Evolutionary conservation across 768 basidiomycete species (phyloP).

Genomic region (Naganishia randhawae): DNA sequence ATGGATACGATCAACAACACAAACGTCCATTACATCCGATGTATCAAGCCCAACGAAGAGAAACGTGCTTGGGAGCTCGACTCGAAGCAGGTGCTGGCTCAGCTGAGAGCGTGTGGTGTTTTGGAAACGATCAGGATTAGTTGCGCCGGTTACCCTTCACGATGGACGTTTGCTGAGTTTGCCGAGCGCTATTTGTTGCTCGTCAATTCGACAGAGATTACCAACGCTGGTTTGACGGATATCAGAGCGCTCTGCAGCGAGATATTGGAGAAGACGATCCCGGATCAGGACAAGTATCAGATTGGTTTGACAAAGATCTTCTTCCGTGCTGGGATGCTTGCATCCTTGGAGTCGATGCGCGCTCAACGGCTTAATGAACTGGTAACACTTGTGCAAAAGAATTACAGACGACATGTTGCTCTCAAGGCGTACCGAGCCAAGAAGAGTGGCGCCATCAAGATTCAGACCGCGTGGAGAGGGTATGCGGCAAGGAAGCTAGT

Average conservation of each 20-base stretch:
- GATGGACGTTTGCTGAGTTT: constrained; percentile 98
- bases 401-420: constrained; percentile 81
- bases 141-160: constrained; percentile 95
- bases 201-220: constrained; percentile 13
- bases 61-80: constrained; percentile 97
- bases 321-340: constrained; percentile 98
- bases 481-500: constrained; percentile 70
- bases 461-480: constrained; percentile 95
- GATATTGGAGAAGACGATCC: constrained; percentile 80
- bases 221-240: constrained; percentile 35
- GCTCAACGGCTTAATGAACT: constrained; percentile 81
- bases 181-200: constrained; percentile 69
- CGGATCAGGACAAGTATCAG: constrained; percentile 94
- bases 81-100: constrained; percentile 89
- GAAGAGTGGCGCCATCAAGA: constrained; percentile 69
- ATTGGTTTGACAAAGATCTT: constrained; percentile 96
- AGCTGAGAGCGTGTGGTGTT: constrained; percentile 96
- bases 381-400: constrained; percentile 96
- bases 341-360: constrained; percentile 76
- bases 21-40: constrained; percentile 98
- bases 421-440: constrained; percentile 71
- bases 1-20: constrained; percentile 98
- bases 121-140: constrained; percentile 97
- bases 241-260: constrained; percentile 67
- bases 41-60: constrained; percentile 97